Evolutionary conservation across 116 monocot species (phyloP), one percentile per base, ranked within the genome.

Genomic region (Dioscorea cayenensis): DNA sequence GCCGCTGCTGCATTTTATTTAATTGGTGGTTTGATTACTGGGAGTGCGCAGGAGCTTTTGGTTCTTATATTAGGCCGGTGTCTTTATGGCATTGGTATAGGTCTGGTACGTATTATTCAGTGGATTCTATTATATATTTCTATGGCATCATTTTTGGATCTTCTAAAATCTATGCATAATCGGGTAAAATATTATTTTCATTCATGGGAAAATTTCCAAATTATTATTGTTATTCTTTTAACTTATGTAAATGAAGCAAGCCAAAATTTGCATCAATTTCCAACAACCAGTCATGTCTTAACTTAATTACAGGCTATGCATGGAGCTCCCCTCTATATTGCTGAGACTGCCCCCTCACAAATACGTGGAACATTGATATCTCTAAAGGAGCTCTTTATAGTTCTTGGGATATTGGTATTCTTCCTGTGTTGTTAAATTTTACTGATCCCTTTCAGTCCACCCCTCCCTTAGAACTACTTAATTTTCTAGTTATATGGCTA

Each of bases 321-420:
- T 79, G 90, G 96, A 74, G 96, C 90, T 71, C 96, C 96, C 66
- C 80, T 97, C 4, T 97, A 92, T 83, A 97, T 97, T 65, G 93
- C 96, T 49, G 96, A 97, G 78, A 92, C 96, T 0, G 84, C 90
- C 19, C 96, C 96, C 72, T 92, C 92, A 27, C 84, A 88, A 66
- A 88, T 97, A 78, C 92, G 96, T 71, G 96, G 96, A 77, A 97
- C 96, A 3, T 83, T 97, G 73, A 97, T 97, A 52, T 97, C 92
- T 67, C 72, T 97, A 23, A 97, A 97, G 79, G 96, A 97, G 72
- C 88, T 97, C 50, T 86, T 97, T 70, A 92, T 97, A 71, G 96
- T 97, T 55, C 81, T 97, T 66, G 96, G 96, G 51, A 97, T 97
- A 66, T 70, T 97, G 90, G 96, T 92, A 85, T 17, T 60, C 18